A percentile compares a stretch with the other conserved stretches of the same genome.
These are phyloP conservation scores for Pleurotus giganteus DNA, from an alignment of 768 basidiomycete species.

Conservation along the genomic window DNA sequence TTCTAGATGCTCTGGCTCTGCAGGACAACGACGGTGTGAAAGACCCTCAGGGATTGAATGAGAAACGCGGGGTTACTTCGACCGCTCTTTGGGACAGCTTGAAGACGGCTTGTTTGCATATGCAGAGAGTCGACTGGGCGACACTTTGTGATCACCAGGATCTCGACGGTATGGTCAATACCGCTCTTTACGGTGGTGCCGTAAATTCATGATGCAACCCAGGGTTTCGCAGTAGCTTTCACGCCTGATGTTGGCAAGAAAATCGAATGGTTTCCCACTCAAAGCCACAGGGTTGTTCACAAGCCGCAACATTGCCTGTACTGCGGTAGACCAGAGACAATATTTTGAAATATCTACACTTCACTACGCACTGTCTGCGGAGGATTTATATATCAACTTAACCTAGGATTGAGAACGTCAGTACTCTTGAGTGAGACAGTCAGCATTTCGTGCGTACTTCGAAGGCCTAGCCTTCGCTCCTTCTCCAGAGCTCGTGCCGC, in stretches of 20 bases:
- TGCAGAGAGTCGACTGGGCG: constrained; percentile 77
- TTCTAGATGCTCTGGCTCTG: constrained; percentile 84
- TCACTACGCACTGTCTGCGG: too few species aligned
- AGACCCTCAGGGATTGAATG: constrained; percentile 41
- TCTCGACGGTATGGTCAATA: constrained; percentile 48
- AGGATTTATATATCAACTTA: too few species aligned
- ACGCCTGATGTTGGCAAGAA: not conserved
- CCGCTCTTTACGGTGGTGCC: not conserved
- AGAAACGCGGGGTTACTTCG: constrained; percentile 70
- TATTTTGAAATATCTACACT: not conserved
- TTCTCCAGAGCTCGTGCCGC: constrained; percentile 3
- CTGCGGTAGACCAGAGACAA: not conserved
- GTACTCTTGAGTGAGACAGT: not conserved
- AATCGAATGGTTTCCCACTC: not conserved
- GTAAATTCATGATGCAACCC: not conserved
- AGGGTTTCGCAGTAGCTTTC: constrained; percentile 32
- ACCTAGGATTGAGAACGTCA: not conserved
- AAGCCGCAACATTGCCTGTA: not conserved
- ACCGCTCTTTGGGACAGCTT: constrained; percentile 86
- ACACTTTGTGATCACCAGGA: constrained; percentile 70
- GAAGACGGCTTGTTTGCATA: constrained; percentile 76
- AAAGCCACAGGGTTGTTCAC: not conserved
- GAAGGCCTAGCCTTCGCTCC: constrained; percentile 6
- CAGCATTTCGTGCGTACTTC: not conserved
- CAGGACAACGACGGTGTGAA: constrained; percentile 83